These are phyloP conservation scores for Geoglossum cookeanum DNA, from an alignment of 2,329 filamentous ascomycete species.

Conservation along the genomic window DNA sequence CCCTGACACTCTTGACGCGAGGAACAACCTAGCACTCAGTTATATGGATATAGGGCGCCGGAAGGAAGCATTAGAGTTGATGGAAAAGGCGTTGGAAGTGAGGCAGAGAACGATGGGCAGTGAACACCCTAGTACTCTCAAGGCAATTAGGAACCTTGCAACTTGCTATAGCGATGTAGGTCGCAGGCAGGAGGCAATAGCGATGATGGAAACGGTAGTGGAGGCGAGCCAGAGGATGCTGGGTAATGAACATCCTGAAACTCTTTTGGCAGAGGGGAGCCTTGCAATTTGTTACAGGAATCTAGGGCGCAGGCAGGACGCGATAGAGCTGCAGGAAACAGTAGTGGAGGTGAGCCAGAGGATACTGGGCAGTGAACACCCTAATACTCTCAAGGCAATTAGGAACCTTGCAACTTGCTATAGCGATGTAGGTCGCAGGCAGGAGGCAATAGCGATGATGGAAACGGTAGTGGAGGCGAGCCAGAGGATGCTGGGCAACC, in stretches of 20 bases:
- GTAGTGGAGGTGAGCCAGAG: conserved; percentile 14
- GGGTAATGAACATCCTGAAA: neutral
- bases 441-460: neutral
- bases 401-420: neutral
- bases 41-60: too few species aligned
- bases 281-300: neutral
- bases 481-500: neutral
- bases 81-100: too few species aligned
- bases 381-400: neutral
- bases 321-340: conserved; percentile 4
- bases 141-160: too few species aligned
- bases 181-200: neutral
- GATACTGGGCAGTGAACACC: conserved; percentile 5
- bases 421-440: neutral
- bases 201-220: neutral
- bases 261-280: neutral
- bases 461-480: neutral
- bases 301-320: neutral
- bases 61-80: too few species aligned
- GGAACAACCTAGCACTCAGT: too few species aligned
- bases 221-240: neutral
- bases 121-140: too few species aligned
- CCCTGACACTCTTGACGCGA: too few species aligned
- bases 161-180: neutral
- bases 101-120: too few species aligned